These are phyloP conservation scores for Prunus mongolica DNA, from an alignment of 306 rosid genomes.

Conservation along the genomic window DNA sequence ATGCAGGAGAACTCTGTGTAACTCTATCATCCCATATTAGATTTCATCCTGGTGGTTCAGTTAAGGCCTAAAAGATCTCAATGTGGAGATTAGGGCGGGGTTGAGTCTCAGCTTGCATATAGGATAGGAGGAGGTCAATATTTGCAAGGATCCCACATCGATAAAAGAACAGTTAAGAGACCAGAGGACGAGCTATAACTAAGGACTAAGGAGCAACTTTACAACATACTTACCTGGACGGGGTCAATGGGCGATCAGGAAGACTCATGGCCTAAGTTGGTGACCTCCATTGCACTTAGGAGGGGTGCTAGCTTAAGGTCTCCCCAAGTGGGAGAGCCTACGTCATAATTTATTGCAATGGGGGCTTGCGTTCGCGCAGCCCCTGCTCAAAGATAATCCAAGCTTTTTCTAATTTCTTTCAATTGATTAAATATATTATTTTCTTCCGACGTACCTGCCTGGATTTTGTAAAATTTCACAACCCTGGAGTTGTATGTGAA, in stretches of 20 bases:
- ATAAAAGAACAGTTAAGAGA: too few relatives aligned
- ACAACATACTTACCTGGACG: conserved; percentile 49
- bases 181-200: not conserved
- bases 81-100: not conserved
- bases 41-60: not conserved
- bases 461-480: too few relatives aligned
- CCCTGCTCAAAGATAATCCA: conserved; percentile 10
- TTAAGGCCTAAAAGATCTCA: not conserved
- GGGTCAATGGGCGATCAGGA: conserved; percentile 42
- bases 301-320: conserved; percentile 55
- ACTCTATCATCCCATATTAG: not conserved
- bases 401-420: too few relatives aligned
- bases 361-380: conserved; percentile 67
- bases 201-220: accelerated
- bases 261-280: conserved; percentile 42
- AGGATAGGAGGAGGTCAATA: too few relatives aligned
- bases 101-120: not conserved
- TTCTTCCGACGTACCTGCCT: too few relatives aligned
- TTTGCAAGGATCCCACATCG: conserved; percentile 9
- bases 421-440: too few relatives aligned
- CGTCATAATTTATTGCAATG: conserved; percentile 51
- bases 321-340: conserved; percentile 42
- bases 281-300: conserved; percentile 54
- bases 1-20: not conserved
- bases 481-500: too few relatives aligned